These are phyloP conservation scores for Schwanniomyces pseudopolymorphus DNA, from an alignment of 805 yeast species.

Conservation along the genomic window DNA sequence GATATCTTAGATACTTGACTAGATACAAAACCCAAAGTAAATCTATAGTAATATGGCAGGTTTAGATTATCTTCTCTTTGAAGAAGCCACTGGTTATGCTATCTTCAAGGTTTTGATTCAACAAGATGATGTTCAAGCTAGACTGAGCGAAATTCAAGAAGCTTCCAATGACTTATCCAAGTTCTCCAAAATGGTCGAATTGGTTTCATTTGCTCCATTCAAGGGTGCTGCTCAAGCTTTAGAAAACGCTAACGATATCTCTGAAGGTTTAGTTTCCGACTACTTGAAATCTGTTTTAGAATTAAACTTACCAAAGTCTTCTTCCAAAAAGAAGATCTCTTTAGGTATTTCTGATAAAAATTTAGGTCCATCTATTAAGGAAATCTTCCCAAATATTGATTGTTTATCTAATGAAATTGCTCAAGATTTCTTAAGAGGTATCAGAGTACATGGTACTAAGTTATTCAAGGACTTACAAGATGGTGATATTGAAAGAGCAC, in stretches of 20 bases:
- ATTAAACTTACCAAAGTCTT: conserved; percentile 81
- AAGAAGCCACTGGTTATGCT: conserved; percentile 98
- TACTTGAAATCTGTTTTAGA: conserved; percentile 87
- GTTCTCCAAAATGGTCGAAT: conserved; percentile 89
- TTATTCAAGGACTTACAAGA: conserved; percentile 86
- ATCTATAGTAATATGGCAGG: conserved; percentile 50
- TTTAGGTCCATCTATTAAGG: conserved; percentile 96
- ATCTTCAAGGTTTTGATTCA: conserved; percentile 90
- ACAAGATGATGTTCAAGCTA: conserved; percentile 91
- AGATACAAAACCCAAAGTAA: conserved; percentile 1
- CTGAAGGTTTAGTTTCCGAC: conserved; percentile 95
- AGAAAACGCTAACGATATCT: conserved; percentile 96
- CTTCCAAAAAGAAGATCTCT: conserved; percentile 63
- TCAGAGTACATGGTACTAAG: conserved; percentile 87
- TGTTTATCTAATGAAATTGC: conserved; percentile 88
- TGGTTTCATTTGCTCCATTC: conserved; percentile 95
- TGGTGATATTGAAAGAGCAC: conserved; percentile 97
- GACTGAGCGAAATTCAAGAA: conserved; percentile 90
- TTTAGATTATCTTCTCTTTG: conserved; percentile 88
- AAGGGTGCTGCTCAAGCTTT: conserved; percentile 99
- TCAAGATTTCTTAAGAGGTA: conserved; percentile 93
- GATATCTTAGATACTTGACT: background rate
- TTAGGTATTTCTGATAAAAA: conserved; percentile 93
- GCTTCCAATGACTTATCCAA: conserved; percentile 81
- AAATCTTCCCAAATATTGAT: conserved; percentile 82